A percentile compares a stretch with the other conserved stretches of the same genome.
These are phyloP conservation scores for Ceratorhiza oryzae-sativae DNA, from an alignment of 1,284 basidiomycete genomes.

Conservation along the genomic window DNA sequence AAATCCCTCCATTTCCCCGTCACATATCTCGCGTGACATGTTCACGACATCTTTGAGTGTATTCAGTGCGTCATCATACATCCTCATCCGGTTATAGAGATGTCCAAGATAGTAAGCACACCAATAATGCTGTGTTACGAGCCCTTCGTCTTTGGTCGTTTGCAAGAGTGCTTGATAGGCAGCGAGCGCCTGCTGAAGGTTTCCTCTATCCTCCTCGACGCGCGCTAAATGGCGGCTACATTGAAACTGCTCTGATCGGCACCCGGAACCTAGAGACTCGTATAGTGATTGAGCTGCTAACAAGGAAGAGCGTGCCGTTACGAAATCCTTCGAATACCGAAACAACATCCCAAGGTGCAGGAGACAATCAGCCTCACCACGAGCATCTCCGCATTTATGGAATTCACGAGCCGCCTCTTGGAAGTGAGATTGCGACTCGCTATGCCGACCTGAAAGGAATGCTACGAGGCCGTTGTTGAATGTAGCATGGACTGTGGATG, in stretches of 20 bases:
- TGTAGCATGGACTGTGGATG: not conserved
- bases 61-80: slow-evolving; percentile 10
- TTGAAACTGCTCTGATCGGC: slow-evolving; percentile 10
- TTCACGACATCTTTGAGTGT: slow-evolving; percentile 16
- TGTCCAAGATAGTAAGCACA: slow-evolving; percentile 25
- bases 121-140: slow-evolving; percentile 14
- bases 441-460: slow-evolving; percentile 20
- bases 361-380: slow-evolving; percentile 19
- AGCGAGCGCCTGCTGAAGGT: not conserved
- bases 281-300: slow-evolving; percentile 3
- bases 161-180: slow-evolving; percentile 12
- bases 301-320: not conserved
- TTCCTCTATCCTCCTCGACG: slow-evolving; percentile 22
- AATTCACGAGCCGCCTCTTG: slow-evolving; percentile 20
- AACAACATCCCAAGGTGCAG: slow-evolving; percentile 14
- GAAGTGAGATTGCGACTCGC: slow-evolving; percentile 12
- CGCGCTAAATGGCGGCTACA: slow-evolving; percentile 23
- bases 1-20: slow-evolving; percentile 24
- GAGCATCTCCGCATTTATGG: slow-evolving; percentile 5
- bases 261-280: not conserved
- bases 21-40: not conserved
- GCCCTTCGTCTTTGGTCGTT: not conserved
- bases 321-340: slow-evolving; percentile 11
- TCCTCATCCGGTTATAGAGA: slow-evolving; percentile 3
- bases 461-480: not conserved